Base-by-base conservation (phyloP, 2,329 filamentous ascomycete genomes). In the Penicillium sp. region DNA sequence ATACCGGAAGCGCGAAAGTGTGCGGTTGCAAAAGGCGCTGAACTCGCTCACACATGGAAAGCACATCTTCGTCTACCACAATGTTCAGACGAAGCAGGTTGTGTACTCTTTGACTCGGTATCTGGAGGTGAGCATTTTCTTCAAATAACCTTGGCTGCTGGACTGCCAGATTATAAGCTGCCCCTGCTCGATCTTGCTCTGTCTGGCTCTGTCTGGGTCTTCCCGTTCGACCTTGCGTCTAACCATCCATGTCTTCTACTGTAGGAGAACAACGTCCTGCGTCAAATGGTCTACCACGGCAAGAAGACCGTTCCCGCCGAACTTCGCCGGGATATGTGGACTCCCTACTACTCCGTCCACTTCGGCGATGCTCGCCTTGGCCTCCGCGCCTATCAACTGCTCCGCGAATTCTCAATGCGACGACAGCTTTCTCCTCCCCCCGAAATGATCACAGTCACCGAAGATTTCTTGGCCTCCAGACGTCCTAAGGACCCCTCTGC, bases 251-350 rank as follows among this genome's bases (percentile, higher is more conserved):
- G 40, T 28, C 19, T 38, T 48, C 26, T 4, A 26, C 37, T 54
- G 16, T 62, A 85, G 81, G 82, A 82, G 76, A 79, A 78, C 74
- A 80, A 76, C 65, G 74, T 81, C 52, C 75, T 88, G 61, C 79
- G 80, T 30, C 87, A 89, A 76, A 78, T 89, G 33, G 75, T 86
- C 63, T 87, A 84, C 75, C 82, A 86, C 51, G 86, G 86, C 76
- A 88, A 88, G 71, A 87, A 89, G 73, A 85, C 85, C 53, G 79
- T 85, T 25, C 86, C 86, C 30, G 75, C 83, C 43, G 74, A 72
- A 7, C 75, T 89, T 53, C 85, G 87, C 62, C 85, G 84, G 71
- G 87, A 89, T 72, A 79, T 87, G 71, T 89, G 87, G 87, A 77
- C 77, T 14, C 86, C 86, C 0, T 83, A 87, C 72, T 86, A 81